A percentile compares a stretch with the other conserved stretches of the same genome.
phyloP scores from a whole-genome alignment of 2,329 filamentous ascomycete species.

The Colletotrichum orchidophilum region DNA sequence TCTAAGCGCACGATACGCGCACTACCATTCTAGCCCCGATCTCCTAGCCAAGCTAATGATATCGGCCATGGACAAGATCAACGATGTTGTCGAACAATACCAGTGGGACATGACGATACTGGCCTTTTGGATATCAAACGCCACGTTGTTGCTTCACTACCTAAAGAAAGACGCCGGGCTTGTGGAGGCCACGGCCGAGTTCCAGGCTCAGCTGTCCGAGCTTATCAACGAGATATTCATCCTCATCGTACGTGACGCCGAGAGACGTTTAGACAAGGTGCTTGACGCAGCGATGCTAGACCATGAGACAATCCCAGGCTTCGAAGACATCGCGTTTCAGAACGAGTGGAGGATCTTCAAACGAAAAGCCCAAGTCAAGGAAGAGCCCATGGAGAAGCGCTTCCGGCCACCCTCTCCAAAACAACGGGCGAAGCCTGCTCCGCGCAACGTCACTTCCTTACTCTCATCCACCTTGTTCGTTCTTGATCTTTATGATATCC shows the following conservation, averaged over 20 bases:
- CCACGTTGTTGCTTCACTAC: constrained; percentile 93
- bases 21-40: constrained; percentile 92
- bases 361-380: constrained; percentile 87
- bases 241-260: constrained; percentile 93
- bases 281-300: constrained; percentile 94
- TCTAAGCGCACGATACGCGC: constrained; percentile 92
- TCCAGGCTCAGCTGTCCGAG: constrained; percentile 92
- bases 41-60: constrained; percentile 83
- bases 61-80: constrained; percentile 94
- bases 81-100: constrained; percentile 91
- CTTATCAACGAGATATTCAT: constrained; percentile 99
- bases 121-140: constrained; percentile 98
- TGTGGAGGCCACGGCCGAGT: constrained; percentile 59
- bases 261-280: constrained; percentile 95
- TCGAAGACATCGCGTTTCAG: constrained; percentile 96
- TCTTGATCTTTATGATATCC: constrained; percentile 97
- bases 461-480: constrained; percentile 97
- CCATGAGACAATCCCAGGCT: constrained; percentile 96
- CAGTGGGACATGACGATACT: constrained; percentile 99
- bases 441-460: constrained; percentile 93
- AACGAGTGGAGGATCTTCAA: constrained; percentile 99
- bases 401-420: constrained; percentile 94
- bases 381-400: constrained; percentile 89
- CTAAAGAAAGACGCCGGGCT: constrained; percentile 74
- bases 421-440: constrained; percentile 88